These are phyloP conservation scores for Rhypophila decipiens DNA, from an alignment of 495 filamentous ascomycete species.

Conservation along the genomic window DNA sequence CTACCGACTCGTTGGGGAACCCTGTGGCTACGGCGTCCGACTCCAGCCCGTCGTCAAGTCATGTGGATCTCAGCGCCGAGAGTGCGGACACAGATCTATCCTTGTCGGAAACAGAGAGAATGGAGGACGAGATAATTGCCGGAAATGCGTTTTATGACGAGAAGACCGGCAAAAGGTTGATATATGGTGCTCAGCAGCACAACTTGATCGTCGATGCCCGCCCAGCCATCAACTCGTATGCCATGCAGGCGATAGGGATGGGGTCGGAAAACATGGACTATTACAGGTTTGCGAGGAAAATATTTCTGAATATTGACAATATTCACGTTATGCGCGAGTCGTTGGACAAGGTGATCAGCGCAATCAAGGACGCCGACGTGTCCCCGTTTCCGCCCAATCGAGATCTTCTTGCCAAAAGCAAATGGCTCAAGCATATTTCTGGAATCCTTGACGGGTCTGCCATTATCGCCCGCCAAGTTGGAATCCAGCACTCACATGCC, in stretches of 20 bases:
- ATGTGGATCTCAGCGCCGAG: slow-evolving; percentile 42
- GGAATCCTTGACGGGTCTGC: slow-evolving; percentile 77
- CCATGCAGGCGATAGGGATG: slow-evolving; percentile 90
- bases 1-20: slow-evolving; percentile 38
- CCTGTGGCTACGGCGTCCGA: slow-evolving; percentile 24
- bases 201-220: slow-evolving; percentile 97
- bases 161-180: slow-evolving; percentile 42
- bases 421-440: slow-evolving; percentile 87
- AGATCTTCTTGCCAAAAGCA: slow-evolving; percentile 74
- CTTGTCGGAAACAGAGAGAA: slow-evolving; percentile 53
- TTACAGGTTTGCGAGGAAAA: slow-evolving; percentile 87
- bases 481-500: slow-evolving; percentile 86
- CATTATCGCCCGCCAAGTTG: slow-evolving; percentile 82
- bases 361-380: slow-evolving; percentile 87
- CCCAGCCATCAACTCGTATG: slow-evolving; percentile 89
- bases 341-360: slow-evolving; percentile 78
- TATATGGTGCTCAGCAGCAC: slow-evolving; percentile 90
- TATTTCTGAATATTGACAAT: slow-evolving; percentile 96
- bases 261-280: slow-evolving; percentile 98
- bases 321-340: slow-evolving; percentile 98
- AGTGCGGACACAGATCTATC: slow-evolving; percentile 29
- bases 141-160: slow-evolving; percentile 40
- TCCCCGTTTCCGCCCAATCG: slow-evolving; percentile 76
- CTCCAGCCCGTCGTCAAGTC: slow-evolving; percentile 55
- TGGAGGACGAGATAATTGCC: slow-evolving; percentile 67